Conservation (phyloP, 768 basidiomycete genomes). For the Lentinula aciculospora region DNA sequence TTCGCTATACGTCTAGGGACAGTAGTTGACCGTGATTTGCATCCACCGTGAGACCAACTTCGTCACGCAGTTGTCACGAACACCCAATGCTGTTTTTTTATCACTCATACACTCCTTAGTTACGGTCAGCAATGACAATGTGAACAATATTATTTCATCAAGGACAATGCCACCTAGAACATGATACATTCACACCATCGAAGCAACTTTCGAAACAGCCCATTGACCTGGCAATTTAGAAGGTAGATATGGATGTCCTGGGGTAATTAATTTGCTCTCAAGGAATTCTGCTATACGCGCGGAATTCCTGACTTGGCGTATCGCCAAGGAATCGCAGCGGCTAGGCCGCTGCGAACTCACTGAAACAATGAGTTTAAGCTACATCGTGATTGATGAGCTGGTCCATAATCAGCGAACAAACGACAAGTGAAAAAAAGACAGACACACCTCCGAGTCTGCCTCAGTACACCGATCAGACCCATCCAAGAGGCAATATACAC, state of each 20-base stretch:
- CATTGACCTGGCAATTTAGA: not conserved
- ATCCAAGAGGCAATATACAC: not conserved
- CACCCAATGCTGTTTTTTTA: no score
- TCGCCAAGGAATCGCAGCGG: no score
- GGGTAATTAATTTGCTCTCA: conserved; percentile 15
- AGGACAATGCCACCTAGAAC: not conserved
- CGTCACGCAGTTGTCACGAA: no score
- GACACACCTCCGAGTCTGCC: not conserved
- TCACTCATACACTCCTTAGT: no score
- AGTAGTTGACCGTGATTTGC: not conserved
- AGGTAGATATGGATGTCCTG: conserved; percentile 8
- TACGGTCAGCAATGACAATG: no score
- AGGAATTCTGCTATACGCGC: not conserved
- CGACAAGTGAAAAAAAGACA: not conserved
- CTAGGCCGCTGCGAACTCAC: no score
- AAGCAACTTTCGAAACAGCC: not conserved
- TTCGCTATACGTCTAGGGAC: not conserved
- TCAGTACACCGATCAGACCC: not conserved
- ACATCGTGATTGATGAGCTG: not conserved
- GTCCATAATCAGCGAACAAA: not conserved
- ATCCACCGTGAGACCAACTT: not conserved
- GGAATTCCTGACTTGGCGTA: not conserved
- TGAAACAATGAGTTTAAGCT: not conserved
- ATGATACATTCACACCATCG: not conserved
- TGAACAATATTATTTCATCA: not conserved